Percentiles rank a stretch among this genome's conserved stretches.
These are phyloP conservation scores for Termitomyces sp. DNA, from an alignment of 768 basidiomycete species.

Conservation along the genomic window DNA sequence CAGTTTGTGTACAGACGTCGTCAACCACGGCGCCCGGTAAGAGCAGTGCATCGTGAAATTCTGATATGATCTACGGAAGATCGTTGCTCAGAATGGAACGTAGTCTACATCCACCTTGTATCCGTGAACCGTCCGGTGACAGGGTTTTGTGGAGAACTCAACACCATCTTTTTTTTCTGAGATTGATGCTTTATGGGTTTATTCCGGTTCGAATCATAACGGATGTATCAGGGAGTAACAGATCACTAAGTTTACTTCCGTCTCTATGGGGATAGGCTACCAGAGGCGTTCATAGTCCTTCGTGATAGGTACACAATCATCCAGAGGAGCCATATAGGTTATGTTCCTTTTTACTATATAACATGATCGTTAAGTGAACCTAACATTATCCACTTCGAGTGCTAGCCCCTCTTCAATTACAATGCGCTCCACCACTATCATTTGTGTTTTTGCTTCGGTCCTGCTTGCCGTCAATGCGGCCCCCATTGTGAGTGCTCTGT, in stretches of 20 bases:
- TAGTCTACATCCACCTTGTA: background rate
- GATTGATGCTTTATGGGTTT: slow-evolving; percentile 6
- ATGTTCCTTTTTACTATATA: slow-evolving; percentile 16
- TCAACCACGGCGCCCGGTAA: background rate
- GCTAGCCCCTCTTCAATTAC: slow-evolving; percentile 2
- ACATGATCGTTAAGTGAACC: slow-evolving; percentile 7
- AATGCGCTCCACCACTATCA: slow-evolving; percentile 10
- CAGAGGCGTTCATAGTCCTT: slow-evolving; percentile 10
- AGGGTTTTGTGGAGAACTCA: background rate
- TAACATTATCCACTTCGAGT: slow-evolving; percentile 3
- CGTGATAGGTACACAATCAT: slow-evolving; percentile 16
- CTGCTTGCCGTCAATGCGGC: slow-evolving; percentile 9
- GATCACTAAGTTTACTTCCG: slow-evolving; percentile 7
- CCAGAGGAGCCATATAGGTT: slow-evolving; percentile 14
- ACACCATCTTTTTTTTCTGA: background rate
- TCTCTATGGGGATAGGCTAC: slow-evolving; percentile 15
- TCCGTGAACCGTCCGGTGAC: slow-evolving; percentile 1
- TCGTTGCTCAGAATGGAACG: background rate
- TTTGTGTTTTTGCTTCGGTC: slow-evolving; percentile 8
- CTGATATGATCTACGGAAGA: slow-evolving; percentile 2
- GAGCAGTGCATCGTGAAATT: background rate
- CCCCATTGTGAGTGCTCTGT: slow-evolving; percentile 10
- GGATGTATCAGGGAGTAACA: slow-evolving; percentile 9
- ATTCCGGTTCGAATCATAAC: slow-evolving; percentile 3
- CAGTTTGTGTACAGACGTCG: background rate